Evolutionary conservation across 1,284 basidiomycete species (phyloP), one percentile per base, ranked within the genome.

Genomic region (Irpex rosettiformis): DNA sequence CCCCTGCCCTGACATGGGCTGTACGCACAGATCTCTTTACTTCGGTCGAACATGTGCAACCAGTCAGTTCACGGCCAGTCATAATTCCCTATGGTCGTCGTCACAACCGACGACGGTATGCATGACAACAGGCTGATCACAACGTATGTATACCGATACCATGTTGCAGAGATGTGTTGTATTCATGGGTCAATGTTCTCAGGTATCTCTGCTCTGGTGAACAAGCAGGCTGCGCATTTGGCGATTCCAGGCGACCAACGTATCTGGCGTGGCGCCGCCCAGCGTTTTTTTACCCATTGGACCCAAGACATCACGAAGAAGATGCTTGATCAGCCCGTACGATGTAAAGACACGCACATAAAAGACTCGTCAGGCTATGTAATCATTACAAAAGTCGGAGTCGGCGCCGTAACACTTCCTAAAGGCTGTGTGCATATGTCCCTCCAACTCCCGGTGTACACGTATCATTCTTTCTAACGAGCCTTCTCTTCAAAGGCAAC

Each of bases 41-140:
- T 16, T 51, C 11, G 48, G 48, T 27, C 6, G 22, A 47, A 16
- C 48, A 25, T 51, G 16, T n/a, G 25, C 10, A 24, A 51, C 27
- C 48, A 51, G 48, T 25, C 48, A 51, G 24, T 37, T 37, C 48
- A 10, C 24, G 27, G 48, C 48, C 48, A 51, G 27, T 28, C 24
- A 51, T 24, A 25, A 27, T 27, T 51, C 22, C 8, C 24, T 24
- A 27, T 51, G 48, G 33, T 27, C 21, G 24, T 51, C 48, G 24
- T 51, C 21, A 22, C 48, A 11, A 51, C 48, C 48, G 16, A 51
- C 25, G 48, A 27, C 48, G 24, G 48, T 51, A 25, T 27, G 48
- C 48, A 51, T 51, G 48, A 51, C 48, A 28, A 51, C 48, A 51
- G 48, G 48, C 10, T 51, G 48, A 28, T 27, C 21, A 51, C 25